Conservation (phyloP, 208 protist genomes). For the Cochliopodium minus region DNA sequence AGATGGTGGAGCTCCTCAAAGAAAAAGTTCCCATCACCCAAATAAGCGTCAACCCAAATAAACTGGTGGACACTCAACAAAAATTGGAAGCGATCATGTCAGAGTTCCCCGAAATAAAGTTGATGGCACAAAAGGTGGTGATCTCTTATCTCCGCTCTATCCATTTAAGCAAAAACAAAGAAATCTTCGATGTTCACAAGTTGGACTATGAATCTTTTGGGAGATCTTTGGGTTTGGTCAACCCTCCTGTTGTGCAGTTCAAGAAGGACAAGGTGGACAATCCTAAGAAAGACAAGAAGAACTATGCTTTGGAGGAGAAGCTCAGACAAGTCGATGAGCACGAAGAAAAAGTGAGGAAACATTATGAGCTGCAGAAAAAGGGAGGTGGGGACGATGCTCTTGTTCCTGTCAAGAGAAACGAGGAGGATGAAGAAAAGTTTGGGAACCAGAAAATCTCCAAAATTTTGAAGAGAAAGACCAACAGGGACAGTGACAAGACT, state of each 20-base stretch:
- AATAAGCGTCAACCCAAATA: conserved; percentile 84
- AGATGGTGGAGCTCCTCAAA: conserved; percentile 93
- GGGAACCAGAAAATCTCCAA: too few relatives aligned
- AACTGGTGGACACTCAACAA: conserved; percentile 63
- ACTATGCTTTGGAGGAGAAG: too few relatives aligned
- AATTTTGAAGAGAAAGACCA: too few relatives aligned
- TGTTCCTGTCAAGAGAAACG: too few relatives aligned
- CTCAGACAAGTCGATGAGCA: too few relatives aligned
- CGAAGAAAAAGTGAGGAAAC: too few relatives aligned
- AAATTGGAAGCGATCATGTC: conserved; percentile 88
- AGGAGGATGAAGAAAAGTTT: too few relatives aligned
- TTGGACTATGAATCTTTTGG: conserved; percentile 85
- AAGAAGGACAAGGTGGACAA: too few relatives aligned
- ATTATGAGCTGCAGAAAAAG: too few relatives aligned
- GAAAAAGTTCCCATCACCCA: conserved; percentile 86
- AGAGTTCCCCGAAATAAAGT: conserved; percentile 95
- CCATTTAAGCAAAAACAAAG: conserved; percentile 88
- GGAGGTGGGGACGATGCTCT: too few relatives aligned
- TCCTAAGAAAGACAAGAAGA: too few relatives aligned
- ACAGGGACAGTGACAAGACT: too few relatives aligned
- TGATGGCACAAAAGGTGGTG: conserved; percentile 85
- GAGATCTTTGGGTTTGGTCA: conserved; percentile 61
- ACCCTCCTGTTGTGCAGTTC: conserved; percentile 65
- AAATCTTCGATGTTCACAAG: conserved; percentile 90
- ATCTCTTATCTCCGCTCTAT: conserved; percentile 90